Evolutionary conservation across 345 rosid genomes (phyloP), one percentile per base, ranked within the genome.

Genomic region (Eutrema yunnanense): DNA sequence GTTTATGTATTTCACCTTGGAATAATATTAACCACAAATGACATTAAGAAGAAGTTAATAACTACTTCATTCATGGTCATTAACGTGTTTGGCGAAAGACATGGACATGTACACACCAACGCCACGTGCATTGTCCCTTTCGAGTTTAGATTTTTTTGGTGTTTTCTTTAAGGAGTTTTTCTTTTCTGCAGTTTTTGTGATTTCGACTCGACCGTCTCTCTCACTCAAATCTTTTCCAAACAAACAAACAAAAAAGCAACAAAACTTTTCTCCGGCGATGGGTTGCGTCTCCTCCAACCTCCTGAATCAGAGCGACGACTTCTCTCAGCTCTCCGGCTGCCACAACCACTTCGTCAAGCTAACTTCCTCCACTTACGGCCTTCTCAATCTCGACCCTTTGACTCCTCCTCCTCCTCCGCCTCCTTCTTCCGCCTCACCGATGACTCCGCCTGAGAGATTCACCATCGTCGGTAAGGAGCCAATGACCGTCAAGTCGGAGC

Each of bases 331-430:
- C 65, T 78, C 85, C 27, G 74, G 80, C 77, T 80, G 68, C 88
- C 8, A 83, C 92, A 86, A 89, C 79, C 97, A 93, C 83, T 88
- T 90, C 30, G 94, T 89, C 47, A 83, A 87, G 2, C 97, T 89
- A 64, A 93, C 98, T 52, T 93, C 97, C 79, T 79, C 97, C 72
- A 87, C 98, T 11, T 93, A 93, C 55, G 92, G 94, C 49, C 88
- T 90, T 65, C 97, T 93, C 83, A 83, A 86, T 72, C 86, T 90
- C 40, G 97, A 93, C 16, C 87, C 96, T 2, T 67, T 77, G 0
- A 63, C 83, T 0, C 73, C 80, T 60, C 16, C 80, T 60, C 16
- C 16, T 16, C 63, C 22, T 6, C 1, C 79, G 62, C 5, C 62
- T 64, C 3, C 32, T 11, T 8, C 71, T 32, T n/a, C 60, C 8